Evolutionary conservation across 768 basidiomycete species (phyloP).

Genomic region (Exsudoporus frostii): DNA sequence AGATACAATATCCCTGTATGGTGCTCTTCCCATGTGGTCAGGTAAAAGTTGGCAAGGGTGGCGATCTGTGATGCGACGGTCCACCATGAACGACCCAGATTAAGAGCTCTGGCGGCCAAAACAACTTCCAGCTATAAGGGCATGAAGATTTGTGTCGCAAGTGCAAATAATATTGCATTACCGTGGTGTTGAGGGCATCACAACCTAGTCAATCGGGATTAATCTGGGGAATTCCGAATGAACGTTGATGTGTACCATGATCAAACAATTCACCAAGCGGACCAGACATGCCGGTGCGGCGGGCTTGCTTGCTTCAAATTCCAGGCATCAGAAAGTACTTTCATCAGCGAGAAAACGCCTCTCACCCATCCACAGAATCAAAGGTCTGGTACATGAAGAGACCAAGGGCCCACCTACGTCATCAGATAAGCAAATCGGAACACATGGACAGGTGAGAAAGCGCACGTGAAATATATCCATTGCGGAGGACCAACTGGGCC

Average conservation of each 20-base stretch:
- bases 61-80: constrained; percentile 82
- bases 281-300: constrained; percentile 95
- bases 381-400: constrained; percentile 90
- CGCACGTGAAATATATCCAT: constrained; percentile 91
- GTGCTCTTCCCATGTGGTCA: constrained; percentile 80
- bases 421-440: neutral
- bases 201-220: constrained; percentile 50
- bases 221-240: neutral
- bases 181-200: constrained; percentile 94
- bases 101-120: constrained; percentile 78
- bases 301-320: constrained; percentile 78
- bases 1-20: constrained; percentile 92
- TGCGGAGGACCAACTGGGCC: constrained; percentile 61
- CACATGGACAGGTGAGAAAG: constrained; percentile 7
- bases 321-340: neutral
- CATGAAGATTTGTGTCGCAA: neutral
- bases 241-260: constrained; percentile 58
- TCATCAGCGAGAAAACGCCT: neutral
- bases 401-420: constrained; percentile 75
- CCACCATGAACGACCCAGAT: constrained; percentile 96
- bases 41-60: constrained; percentile 66
- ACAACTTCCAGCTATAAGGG: constrained; percentile 77
- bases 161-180: constrained; percentile 30
- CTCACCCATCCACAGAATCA: constrained; percentile 86
- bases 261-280: constrained; percentile 98